These are phyloP conservation scores for Ceratonia siliqua DNA, from an alignment of 306 rosid species.

Conservation along the genomic window DNA sequence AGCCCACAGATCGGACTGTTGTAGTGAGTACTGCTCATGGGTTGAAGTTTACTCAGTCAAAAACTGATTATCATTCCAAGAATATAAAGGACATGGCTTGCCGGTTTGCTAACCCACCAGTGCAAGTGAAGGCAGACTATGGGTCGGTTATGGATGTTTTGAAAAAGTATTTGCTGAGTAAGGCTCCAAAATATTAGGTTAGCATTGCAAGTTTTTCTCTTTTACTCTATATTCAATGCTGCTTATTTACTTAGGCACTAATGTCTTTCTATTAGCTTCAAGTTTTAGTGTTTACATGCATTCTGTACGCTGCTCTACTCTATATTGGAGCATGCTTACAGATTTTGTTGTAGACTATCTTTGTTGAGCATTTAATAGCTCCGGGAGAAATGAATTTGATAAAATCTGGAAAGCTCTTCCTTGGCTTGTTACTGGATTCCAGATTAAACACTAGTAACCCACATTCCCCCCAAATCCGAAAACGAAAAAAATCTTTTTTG, in stretches of 20 bases:
- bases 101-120: conserved; percentile 74
- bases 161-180: conserved; percentile 74
- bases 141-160: conserved; percentile 91
- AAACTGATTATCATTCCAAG: conserved; percentile 77
- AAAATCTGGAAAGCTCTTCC: conserved; percentile 20
- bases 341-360: conserved; percentile 41
- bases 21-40: conserved; percentile 95
- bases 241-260: conserved; percentile 24
- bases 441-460: not conserved
- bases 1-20: conserved; percentile 69
- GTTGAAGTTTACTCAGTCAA: conserved; percentile 82
- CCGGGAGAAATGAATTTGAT: conserved; percentile 24
- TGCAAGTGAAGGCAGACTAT: conserved; percentile 77
- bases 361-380: conserved; percentile 32
- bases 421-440: conserved; percentile 18
- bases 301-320: conserved; percentile 29
- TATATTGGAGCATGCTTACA: conserved; percentile 31
- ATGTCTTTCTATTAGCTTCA: conserved; percentile 28
- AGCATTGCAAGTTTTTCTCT: conserved; percentile 31
- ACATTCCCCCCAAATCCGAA: too few relatives aligned
- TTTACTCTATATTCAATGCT: conserved; percentile 4
- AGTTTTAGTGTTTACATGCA: conserved; percentile 29
- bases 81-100: conserved; percentile 75
- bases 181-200: conserved; percentile 58
- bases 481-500: not conserved